Evolutionary conservation across 768 basidiomycete genomes (phyloP), one percentile per base, ranked within the genome.

Genomic region (Solioccasus polychromus): DNA sequence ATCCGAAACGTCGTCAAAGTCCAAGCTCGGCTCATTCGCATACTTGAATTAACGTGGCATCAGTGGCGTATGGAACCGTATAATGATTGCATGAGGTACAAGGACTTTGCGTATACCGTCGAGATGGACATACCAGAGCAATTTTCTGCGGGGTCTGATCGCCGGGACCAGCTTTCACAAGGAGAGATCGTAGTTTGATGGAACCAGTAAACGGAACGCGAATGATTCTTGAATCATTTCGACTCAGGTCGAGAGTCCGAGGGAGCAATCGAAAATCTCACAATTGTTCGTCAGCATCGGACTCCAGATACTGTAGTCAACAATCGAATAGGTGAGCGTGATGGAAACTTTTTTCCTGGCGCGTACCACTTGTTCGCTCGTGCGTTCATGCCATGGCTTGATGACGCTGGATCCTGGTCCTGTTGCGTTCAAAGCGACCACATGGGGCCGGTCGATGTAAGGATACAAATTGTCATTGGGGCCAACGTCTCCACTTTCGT

Each of bases 241-340:
- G 42, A 40, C 36, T 10, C 19, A 34, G 4, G 31, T 42, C 29
- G 20, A 24, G n/a, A 15, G 32, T 19, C 19, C 17, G 36, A 42
- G 20, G 25, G 22, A 30, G n/a, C 17, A 44, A 19, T n/a, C n/a
- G n/a, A n/a, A 23, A 23, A 38, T 50, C 74, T 56, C 64, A 90
- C 89, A 96, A 66, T 64, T 92, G 87, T 60, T 94, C 92, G 66
- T 95, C 93, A 26, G 87, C 86, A 52, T 96, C 93, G 15, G 90
- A 92, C 65, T 92, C 87, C 47, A 93, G 62, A 50, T 69, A 88
- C 92, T 96, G 26, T 19, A 32, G 44, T 42, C 26, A 26, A 15
- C 25, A 9, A 9, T 54, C 45, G n/a, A 39, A 40, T 48, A 32
- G 32, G 39, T 25, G 28, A 11, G 35, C 18, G 45, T 38, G 25